Conservation (phyloP, 2,329 filamentous ascomycete species). For the Talaromyces sp. region DNA sequence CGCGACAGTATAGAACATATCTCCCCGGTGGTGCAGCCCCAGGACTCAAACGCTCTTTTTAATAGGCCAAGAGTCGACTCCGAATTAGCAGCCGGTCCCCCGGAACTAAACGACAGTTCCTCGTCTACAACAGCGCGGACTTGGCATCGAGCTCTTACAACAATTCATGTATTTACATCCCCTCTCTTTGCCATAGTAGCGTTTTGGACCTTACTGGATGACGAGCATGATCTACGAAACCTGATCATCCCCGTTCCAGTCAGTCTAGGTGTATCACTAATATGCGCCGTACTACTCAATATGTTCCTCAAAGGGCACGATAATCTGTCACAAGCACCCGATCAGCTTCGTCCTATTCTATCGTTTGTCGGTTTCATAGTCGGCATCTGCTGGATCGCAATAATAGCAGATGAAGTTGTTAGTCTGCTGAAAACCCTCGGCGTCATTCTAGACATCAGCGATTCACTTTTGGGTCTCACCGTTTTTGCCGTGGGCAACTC, state of each 20-base stretch:
- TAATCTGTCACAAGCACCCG: conserved; percentile 55
- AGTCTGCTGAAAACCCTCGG: conserved; percentile 89
- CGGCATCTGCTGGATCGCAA: conserved; percentile 92
- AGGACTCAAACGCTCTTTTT: not conserved
- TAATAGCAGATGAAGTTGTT: conserved; percentile 91
- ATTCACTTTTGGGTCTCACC: conserved; percentile 89
- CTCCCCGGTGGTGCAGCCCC: not conserved
- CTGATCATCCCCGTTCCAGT: conserved; percentile 57
- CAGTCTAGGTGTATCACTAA: conserved; percentile 63
- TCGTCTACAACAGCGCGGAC: conserved; percentile 39
- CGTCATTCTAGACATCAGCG: conserved; percentile 85
- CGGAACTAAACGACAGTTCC: conserved; percentile 20
- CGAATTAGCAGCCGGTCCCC: conserved; percentile 30
- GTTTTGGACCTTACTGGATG: conserved; percentile 56
- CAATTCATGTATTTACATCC: conserved; percentile 78
- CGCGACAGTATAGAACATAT: not conserved
- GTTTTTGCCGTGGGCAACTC: conserved; percentile 97
- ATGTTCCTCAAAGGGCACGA: conserved; percentile 51
- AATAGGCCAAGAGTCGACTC: conserved; percentile 33
- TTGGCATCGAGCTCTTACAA: conserved; percentile 90
- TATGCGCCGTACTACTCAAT: conserved; percentile 62
- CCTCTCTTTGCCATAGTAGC: conserved; percentile 77
- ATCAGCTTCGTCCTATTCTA: conserved; percentile 69
- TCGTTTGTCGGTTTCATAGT: conserved; percentile 89
- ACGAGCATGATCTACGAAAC: conserved; percentile 47